Evolutionary conservation across 2,329 filamentous ascomycete genomes (phyloP), one percentile per base, ranked within the genome.

Genomic region (Pleurostoma richardsiae): DNA sequence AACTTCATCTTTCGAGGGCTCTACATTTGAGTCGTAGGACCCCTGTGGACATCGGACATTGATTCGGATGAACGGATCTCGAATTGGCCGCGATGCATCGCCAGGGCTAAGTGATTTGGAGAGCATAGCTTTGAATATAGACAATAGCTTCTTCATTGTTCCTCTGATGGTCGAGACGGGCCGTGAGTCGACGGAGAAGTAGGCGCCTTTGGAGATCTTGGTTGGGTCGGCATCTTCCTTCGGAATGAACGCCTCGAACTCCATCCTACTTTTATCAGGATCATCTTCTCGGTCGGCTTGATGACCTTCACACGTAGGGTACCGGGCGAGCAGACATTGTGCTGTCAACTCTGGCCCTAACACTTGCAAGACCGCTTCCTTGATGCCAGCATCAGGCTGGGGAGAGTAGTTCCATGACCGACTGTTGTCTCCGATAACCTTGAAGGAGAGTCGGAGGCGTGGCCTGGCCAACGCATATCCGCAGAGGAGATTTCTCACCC

Each of bases 11-110:
- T 91, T 91, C 4, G 80, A 71, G 4, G 86, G 79, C 49, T 89
- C 82, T 5, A 90, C 64, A 53, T 90, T 91, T 2, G 76, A 71
- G 63, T 91, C 87, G 56, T 91, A 91, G 48, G 72, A 82, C 29
- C 74, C 73, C 1, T 68, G 59, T 0, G 80, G 75, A 56, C 85
- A 90, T 10, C 60, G 61, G 30, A 91, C 80, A 47, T 82, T 77
- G 36, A 91, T 63, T 39, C 73, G 73, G 39, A 90, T 63, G 57
- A 90, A 90, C 0, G 76, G 74, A 43, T 79, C 75, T 19, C 70
- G 72, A 27, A 70, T 53, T 7, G 52, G 43, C 41, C 53, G 56
- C 29, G 61, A 55, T 5, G 54, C 49, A 6, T 65, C 54, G 1
- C 38, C 47, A 29, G 30, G 50, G 4, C 41, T 56, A 52, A 52